phyloP scores from a whole-genome alignment of 192 early-diverging fungal species.

The Linnemannia exigua region DNA sequence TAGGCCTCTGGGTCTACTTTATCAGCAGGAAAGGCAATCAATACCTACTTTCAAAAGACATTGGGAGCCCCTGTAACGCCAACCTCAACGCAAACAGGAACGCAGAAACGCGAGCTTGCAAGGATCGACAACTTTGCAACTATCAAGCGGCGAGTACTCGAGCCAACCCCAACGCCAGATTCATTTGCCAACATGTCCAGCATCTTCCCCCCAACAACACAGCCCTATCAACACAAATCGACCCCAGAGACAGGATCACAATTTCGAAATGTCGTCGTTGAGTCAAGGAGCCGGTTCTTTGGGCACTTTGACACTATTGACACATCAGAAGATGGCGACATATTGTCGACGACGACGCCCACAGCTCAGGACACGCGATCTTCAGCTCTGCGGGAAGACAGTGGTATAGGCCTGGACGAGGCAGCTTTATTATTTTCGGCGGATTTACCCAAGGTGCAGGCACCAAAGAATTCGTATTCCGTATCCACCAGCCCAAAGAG shows the following conservation, averaged over 20 bases:
- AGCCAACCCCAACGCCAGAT: neutral
- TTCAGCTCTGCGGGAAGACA: slow-evolving; percentile 19
- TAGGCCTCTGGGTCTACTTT: neutral
- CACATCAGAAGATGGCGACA: neutral
- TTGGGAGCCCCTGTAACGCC: neutral
- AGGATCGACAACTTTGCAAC: neutral
- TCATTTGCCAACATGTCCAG: neutral
- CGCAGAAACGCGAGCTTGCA: neutral
- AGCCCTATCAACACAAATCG: neutral
- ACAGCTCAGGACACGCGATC: neutral
- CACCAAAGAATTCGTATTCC: neutral
- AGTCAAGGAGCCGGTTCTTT: slow-evolving; percentile 48
- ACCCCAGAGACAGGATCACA: neutral
- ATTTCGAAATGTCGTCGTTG: slow-evolving; percentile 2
- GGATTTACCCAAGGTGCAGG: neutral
- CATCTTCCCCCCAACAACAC: neutral
- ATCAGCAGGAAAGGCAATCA: neutral
- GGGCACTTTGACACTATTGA: slow-evolving; percentile 12
- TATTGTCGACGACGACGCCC: neutral
- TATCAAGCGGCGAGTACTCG: neutral
- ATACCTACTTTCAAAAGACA: neutral
- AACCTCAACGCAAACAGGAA: neutral
- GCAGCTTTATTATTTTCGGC: neutral
- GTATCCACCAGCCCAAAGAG: neutral
- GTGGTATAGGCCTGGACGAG: slow-evolving; percentile 31